A percentile compares a stretch with the other conserved stretches of the same genome.
Evolutionary conservation across 1,139 yeast species (phyloP).

Genomic region (Yamadazyma taylorii): DNA sequence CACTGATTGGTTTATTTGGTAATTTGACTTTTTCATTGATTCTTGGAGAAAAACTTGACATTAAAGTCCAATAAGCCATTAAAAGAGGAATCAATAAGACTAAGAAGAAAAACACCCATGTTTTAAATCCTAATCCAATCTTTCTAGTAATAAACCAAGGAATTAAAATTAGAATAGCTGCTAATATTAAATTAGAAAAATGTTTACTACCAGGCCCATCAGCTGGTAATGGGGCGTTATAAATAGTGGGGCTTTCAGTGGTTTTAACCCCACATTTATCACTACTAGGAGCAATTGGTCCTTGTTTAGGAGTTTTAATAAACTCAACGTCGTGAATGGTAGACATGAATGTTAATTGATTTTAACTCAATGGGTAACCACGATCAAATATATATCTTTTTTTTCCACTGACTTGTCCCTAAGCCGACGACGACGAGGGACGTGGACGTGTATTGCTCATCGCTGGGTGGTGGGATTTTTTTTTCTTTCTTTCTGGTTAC

Average conservation of each 20-base stretch:
- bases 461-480: no score
- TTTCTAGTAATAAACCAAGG: conserved; percentile 67
- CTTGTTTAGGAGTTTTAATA: conserved; percentile 59
- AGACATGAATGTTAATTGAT: conserved; percentile 11
- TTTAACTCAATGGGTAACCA: no score
- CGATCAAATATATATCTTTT: no score
- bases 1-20: conserved; percentile 77
- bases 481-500: no score
- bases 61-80: conserved; percentile 78
- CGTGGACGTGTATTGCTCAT: no score
- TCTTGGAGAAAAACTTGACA: conserved; percentile 79
- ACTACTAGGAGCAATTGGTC: conserved; percentile 49
- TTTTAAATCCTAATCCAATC: conserved; percentile 72
- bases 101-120: conserved; percentile 57
- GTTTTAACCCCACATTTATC: conserved; percentile 60
- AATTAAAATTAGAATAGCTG: conserved; percentile 52
- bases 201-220: conserved; percentile 87
- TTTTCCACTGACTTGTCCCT: no score
- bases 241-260: conserved; percentile 68
- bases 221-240: conserved; percentile 86
- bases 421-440: no score
- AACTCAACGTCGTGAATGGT: conserved; percentile 41
- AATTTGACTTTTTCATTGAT: conserved; percentile 73
- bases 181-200: conserved; percentile 64
- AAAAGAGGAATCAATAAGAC: conserved; percentile 66